phyloP scores from a whole-genome alignment of 2,329 filamentous ascomycete genomes.

The Pleochaeta shiraiana region DNA sequence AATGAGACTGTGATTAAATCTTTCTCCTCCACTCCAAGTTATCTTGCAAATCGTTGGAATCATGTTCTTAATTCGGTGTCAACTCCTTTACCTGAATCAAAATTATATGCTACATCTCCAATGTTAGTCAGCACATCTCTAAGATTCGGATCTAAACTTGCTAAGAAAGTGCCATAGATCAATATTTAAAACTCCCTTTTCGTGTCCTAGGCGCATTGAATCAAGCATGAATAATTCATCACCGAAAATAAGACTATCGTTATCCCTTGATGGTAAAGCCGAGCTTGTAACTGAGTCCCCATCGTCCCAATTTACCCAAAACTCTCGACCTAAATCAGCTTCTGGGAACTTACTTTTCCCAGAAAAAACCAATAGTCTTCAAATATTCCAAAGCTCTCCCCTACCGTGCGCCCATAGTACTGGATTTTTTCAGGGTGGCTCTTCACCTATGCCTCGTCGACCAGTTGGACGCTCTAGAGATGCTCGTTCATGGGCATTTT shows the following conservation, averaged over 20 bases:
- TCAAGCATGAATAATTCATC: slow-evolving; percentile 10
- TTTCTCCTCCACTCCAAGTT: slow-evolving; percentile 17
- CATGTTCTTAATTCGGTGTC: slow-evolving; percentile 26
- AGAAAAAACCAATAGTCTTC: slow-evolving; percentile 30
- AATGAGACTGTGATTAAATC: slow-evolving; percentile 12
- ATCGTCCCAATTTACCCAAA: slow-evolving; percentile 36
- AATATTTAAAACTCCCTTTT: slow-evolving; percentile 12
- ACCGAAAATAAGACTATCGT: slow-evolving; percentile 45
- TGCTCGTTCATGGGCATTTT: slow-evolving; percentile 78
- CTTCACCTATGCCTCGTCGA: slow-evolving; percentile 26
- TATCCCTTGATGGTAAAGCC: slow-evolving; percentile 81
- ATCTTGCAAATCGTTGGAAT: slow-evolving; percentile 32
- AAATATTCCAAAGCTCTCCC: slow-evolving; percentile 47
- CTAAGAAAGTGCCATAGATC: slow-evolving; percentile 8
- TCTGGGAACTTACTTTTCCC: slow-evolving; percentile 22
- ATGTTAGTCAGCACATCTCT: slow-evolving; percentile 22
- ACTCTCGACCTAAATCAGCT: slow-evolving; percentile 25
- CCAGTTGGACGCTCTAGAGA: slow-evolving; percentile 60
- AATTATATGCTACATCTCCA: slow-evolving; percentile 21
- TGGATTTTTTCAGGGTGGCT: slow-evolving; percentile 24
- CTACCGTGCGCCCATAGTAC: slow-evolving; percentile 34
- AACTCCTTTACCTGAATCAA: slow-evolving; percentile 22
- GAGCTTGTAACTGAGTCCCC: slow-evolving; percentile 52
- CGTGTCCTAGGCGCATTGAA: slow-evolving; percentile 15
- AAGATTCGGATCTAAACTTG: no score